Conservation (phyloP, 352 stramenopile genomes). For the Phytophthora pisi region DNA sequence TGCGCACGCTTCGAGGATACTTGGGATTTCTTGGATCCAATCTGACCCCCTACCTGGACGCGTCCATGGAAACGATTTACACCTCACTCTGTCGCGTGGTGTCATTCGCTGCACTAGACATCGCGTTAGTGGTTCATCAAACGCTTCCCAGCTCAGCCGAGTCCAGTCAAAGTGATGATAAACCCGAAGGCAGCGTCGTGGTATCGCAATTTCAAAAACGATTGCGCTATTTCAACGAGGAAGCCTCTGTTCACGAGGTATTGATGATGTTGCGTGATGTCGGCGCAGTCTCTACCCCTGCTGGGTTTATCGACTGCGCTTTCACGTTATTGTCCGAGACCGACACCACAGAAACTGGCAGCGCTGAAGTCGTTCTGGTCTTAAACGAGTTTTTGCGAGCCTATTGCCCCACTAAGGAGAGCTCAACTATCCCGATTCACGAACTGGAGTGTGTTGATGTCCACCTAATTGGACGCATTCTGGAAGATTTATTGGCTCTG, state of each 20-base stretch:
- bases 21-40: constrained; percentile 49
- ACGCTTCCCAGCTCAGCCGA: constrained; percentile 20
- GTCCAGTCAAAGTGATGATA: constrained; percentile 4
- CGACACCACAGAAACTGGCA: constrained; percentile 8
- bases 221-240: constrained; percentile 73
- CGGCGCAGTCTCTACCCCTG: constrained; percentile 52
- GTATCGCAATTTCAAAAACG: constrained; percentile 85
- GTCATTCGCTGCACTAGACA: constrained; percentile 71
- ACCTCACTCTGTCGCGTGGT: constrained; percentile 53
- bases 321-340: constrained; percentile 48
- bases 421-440: not conserved
- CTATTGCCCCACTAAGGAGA: constrained; percentile 22
- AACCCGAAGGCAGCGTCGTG: constrained; percentile 23
- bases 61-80: constrained; percentile 54
- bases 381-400: constrained; percentile 68
- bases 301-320: constrained; percentile 69
- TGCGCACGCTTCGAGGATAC: constrained; percentile 79
- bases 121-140: constrained; percentile 74
- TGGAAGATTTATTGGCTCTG: constrained; percentile 75
- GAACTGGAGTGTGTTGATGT: constrained; percentile 41
- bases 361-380: constrained; percentile 59
- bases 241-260: constrained; percentile 56
- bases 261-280: constrained; percentile 56
- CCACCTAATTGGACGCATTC: constrained; percentile 69
- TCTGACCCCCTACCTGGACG: constrained; percentile 57